These are phyloP conservation scores for Endoconidiophora polonica DNA, from an alignment of 2,329 filamentous ascomycete genomes.

Conservation along the genomic window DNA sequence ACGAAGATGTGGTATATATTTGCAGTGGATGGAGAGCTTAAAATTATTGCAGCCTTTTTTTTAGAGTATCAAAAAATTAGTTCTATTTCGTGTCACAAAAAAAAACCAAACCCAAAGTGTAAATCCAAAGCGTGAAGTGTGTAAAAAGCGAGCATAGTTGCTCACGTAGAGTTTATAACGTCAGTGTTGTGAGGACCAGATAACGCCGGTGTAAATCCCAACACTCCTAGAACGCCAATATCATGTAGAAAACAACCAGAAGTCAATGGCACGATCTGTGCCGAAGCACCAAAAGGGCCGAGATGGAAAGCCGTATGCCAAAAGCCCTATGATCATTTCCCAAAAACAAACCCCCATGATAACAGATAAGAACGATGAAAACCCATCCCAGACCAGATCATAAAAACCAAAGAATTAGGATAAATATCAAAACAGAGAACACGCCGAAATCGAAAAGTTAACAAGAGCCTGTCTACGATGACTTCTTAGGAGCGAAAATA, in stretches of 20 bases:
- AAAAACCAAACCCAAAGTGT: background rate
- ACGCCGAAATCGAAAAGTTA: conserved; percentile 12
- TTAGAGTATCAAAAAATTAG: conserved; percentile 6
- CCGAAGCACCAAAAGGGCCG: background rate
- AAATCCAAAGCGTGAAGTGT: background rate
- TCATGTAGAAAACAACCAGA: no score
- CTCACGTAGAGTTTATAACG: background rate
- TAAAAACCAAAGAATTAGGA: conserved; percentile 15
- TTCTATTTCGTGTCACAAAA: conserved; percentile 3
- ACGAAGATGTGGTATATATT: conserved; percentile 54
- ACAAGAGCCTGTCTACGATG: conserved; percentile 8
- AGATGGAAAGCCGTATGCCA: no score
- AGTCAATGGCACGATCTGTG: no score
- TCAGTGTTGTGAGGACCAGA: background rate
- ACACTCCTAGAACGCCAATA: background rate
- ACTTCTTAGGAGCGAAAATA: conserved; percentile 21
- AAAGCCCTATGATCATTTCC: background rate
- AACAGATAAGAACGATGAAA: background rate
- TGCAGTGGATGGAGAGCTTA: conserved; percentile 47
- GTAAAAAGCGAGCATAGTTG: no score
- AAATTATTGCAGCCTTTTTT: background rate
- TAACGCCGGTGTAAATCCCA: conserved; percentile 3
- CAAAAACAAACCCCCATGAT: no score
- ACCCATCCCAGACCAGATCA: conserved; percentile 4
- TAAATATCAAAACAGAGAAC: conserved; percentile 10